phyloP scores from a whole-genome alignment of 1,139 yeast species.

The Sugiyamaella xylanicola region DNA sequence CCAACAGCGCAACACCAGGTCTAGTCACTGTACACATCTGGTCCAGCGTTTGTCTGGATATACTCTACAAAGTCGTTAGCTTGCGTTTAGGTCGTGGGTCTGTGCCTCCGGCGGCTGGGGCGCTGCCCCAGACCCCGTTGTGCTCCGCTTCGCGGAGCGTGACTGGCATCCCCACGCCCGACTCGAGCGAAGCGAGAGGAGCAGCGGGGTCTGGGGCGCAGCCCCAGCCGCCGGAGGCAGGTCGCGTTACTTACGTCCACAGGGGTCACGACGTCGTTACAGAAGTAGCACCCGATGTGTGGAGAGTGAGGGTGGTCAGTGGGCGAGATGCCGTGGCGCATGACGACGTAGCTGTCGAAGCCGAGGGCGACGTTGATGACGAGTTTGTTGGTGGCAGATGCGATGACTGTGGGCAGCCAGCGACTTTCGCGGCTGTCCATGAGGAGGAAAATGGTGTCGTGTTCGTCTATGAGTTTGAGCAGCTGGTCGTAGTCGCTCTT shows the following conservation, averaged over 20 bases:
- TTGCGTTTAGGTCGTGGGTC: background rate
- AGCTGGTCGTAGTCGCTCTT: constrained; percentile 55
- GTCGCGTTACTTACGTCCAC: constrained; percentile 50
- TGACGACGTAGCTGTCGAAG: constrained; percentile 86
- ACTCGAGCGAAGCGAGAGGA: background rate
- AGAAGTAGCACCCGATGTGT: constrained; percentile 87
- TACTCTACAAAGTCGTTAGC: constrained; percentile 43
- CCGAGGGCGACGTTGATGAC: constrained; percentile 94
- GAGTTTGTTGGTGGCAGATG: constrained; percentile 62
- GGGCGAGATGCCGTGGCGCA: constrained; percentile 77
- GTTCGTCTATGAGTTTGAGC: constrained; percentile 56
- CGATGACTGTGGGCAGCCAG: constrained; percentile 91
- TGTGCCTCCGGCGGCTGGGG: background rate
- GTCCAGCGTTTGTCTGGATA: constrained; percentile 82
- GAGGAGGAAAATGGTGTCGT: constrained; percentile 75
- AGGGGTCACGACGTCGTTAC: constrained; percentile 96
- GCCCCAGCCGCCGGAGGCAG: background rate
- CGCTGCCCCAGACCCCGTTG: background rate
- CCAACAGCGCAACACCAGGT: constrained; percentile 91
- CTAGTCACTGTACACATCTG: constrained; percentile 99
- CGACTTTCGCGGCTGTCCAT: constrained; percentile 96
- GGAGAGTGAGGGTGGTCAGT: constrained; percentile 30
- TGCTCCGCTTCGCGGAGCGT: background rate
- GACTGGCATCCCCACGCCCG: too few relatives aligned
- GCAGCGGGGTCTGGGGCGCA: background rate